Evolutionary conservation across 371 early-diverging fungal species (phyloP), one percentile per base, ranked within the genome.

Genomic region (Apophysomyces elegans): DNA sequence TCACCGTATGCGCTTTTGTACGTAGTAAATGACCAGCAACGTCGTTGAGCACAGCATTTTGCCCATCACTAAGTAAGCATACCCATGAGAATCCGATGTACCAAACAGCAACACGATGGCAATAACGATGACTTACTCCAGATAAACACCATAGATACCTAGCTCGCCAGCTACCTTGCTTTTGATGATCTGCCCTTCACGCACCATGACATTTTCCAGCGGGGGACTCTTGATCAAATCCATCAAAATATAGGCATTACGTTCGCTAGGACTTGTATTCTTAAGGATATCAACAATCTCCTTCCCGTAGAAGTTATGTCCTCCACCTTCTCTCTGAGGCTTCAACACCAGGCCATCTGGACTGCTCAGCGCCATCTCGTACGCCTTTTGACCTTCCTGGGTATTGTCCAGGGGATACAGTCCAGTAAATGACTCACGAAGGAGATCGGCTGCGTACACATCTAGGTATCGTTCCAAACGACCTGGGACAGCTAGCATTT

Each of bases 261-360:
- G 85, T 56, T 80, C 94, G 37, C 86, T 79, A 4, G 66, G 71
- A 0, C 86, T 73, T 44, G 97, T 54, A 36, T 74, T 72, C 11
- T 68, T 44, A 4, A 99, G 68, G 0, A 74, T 69, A 6, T 46
- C 47, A 6, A 86, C 80, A 58, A 99, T 93, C 60, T 96, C 96
- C n/a, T 83, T 69, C 14, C 96, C 94, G 73, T 97, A 99, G 35
- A 94, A 80, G 76, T 99, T 99, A 81, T 96, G 94, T 38, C 96
- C 99, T 12, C 99, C 99, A 5, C 99, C 99, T 77, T 99, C 98
- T 38, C 98, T 86, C 75, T 97, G 97, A 4, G 99, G 98, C 74
- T 99, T 99, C 84, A 97, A 84, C 18, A 99, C 98, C 70, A 84
- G 91, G 11, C 84, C 70, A 12, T 82, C 83, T 3, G 94, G 92